phyloP scores from a whole-genome alignment of 2,329 filamentous ascomycete genomes.

The Thelonectria rubi region DNA sequence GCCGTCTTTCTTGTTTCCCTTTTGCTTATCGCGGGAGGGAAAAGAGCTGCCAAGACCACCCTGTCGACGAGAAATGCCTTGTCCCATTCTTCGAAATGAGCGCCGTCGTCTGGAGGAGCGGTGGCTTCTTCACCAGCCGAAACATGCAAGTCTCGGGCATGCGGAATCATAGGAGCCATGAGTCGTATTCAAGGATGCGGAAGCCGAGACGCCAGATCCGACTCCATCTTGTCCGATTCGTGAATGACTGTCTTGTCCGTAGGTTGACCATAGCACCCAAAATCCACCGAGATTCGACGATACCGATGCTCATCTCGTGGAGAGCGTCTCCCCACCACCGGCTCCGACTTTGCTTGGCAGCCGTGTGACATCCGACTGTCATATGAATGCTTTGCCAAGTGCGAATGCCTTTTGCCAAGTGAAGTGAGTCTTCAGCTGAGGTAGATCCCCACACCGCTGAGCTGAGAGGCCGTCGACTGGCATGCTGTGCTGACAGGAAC shows the following conservation, averaged over 20 bases:
- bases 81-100: background rate
- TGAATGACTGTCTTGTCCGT: constrained; percentile 15
- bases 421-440: background rate
- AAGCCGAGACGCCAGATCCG: background rate
- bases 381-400: background rate
- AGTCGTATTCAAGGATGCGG: background rate
- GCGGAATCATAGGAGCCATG: background rate
- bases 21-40: constrained; percentile 7
- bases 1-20: constrained; percentile 5
- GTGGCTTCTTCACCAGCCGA: background rate
- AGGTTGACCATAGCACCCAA: constrained; percentile 18
- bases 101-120: too few relatives aligned
- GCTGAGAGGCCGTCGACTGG: background rate
- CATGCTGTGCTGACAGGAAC: constrained; percentile 1
- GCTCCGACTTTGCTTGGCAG: background rate
- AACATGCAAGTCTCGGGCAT: background rate
- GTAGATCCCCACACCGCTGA: constrained; percentile 2
- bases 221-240: background rate
- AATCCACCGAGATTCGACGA: constrained; percentile 2
- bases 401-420: background rate
- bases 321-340: constrained; percentile 8
- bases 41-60: background rate
- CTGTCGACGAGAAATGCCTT: background rate
- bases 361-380: too few relatives aligned
- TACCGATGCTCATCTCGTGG: background rate